Percentiles rank a stretch among this genome's conserved stretches.
Evolutionary conservation across 306 rosid species (phyloP).

Genomic region (Calophaca sinica): DNA sequence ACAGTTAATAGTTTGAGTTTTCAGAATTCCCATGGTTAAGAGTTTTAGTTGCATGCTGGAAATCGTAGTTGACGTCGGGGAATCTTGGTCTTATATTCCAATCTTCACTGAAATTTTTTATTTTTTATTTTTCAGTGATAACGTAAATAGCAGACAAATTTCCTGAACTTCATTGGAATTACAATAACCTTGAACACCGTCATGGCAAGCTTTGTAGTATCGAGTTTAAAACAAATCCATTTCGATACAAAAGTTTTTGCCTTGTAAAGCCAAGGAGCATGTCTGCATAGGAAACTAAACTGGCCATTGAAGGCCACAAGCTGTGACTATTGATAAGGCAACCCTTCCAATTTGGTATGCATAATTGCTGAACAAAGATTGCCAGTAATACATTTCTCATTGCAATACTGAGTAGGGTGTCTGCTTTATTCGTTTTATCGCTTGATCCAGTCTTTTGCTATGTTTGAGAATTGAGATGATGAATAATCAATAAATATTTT

Average conservation of each 20-base stretch:
- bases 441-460: neutral
- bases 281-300: neutral
- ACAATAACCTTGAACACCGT: neutral
- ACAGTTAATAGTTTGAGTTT: neutral
- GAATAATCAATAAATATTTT: neutral
- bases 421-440: neutral
- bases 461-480: neutral
- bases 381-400: neutral
- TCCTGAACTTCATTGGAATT: neutral
- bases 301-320: slow-evolving; percentile 1
- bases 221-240: neutral
- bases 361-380: neutral
- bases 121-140: neutral
- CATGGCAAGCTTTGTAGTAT: neutral
- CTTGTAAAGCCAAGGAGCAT: neutral
- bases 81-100: neutral
- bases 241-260: neutral
- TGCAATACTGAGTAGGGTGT: neutral
- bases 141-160: neutral
- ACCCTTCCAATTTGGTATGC: neutral
- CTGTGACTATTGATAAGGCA: neutral
- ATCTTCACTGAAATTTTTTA: neutral
- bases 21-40: no score
- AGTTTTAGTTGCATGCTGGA: no score
- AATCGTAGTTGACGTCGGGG: neutral